Percentiles rank a stretch among this genome's conserved stretches.
Evolutionary conservation across 2,329 filamentous ascomycete genomes (phyloP).

Genomic region (Orbilia ellipsospora): DNA sequence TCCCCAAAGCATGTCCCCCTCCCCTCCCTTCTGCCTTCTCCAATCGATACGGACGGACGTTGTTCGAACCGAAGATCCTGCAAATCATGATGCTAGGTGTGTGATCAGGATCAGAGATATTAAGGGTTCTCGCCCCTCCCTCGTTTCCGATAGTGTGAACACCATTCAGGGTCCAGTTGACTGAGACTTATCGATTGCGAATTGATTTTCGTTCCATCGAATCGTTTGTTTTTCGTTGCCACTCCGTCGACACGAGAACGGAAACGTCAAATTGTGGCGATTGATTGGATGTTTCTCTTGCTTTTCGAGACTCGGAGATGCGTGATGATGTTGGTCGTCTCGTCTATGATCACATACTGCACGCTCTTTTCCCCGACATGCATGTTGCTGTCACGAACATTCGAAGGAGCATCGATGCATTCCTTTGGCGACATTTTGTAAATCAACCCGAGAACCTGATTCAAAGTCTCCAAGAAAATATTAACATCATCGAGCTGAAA

Average conservation of each 20-base stretch:
- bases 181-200: slow-evolving; percentile 28
- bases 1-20: background rate
- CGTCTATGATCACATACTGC: slow-evolving; percentile 14
- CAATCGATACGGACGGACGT: background rate
- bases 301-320: slow-evolving; percentile 22
- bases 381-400: background rate
- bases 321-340: slow-evolving; percentile 36
- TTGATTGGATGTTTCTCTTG: slow-evolving; percentile 27
- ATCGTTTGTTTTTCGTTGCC: slow-evolving; percentile 30
- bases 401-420: background rate
- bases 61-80: slow-evolving; percentile 41
- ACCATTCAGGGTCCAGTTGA: slow-evolving; percentile 33
- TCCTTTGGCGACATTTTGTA: slow-evolving; percentile 1
- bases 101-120: slow-evolving; percentile 31
- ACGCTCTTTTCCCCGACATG: slow-evolving; percentile 21
- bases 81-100: slow-evolving; percentile 49
- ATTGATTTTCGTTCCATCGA: background rate
- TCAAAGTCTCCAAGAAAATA: background rate
- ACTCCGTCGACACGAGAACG: slow-evolving; percentile 25
- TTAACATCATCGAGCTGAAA: slow-evolving; percentile 1
- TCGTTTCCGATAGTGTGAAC: background rate
- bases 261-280: slow-evolving; percentile 39
- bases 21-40: slow-evolving; percentile 13
- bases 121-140: slow-evolving; percentile 16
- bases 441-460: background rate